Base-by-base conservation (phyloP, 495 filamentous ascomycete species). In the Penicillium herquei region DNA sequence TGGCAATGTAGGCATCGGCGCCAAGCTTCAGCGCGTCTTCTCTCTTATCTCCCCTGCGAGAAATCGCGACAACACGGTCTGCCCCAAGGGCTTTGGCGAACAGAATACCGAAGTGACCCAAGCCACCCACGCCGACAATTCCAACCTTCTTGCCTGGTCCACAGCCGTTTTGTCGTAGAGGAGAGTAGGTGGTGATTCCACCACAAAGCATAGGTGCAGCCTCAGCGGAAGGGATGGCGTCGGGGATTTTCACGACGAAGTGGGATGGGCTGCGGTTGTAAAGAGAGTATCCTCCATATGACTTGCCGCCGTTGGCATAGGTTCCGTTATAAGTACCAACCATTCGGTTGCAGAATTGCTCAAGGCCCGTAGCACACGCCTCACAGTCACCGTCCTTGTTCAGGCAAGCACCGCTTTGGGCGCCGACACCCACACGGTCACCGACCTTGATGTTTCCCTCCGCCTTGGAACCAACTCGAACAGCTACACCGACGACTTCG, bases 191-290 rank as follows among this genome's bases (percentile, higher is more conserved):
- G 0, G 91, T 95, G 18, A 91, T 78, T 51, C 92, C 92, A 55
- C 82, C 92, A 60, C 91, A 96, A 17, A 96, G 70, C 89, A 96
- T 90, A 1, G 91, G 90, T 0, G 91, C 91, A 0, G 88, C 90
- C n/a, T 81, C 69, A 12, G 75, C 79, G 9, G 72, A 78, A 16
- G 75, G 49, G 18, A 88, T 69, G 1, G 61, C 67, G 35, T 88
- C 87, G 10, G 92, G 91, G 61, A 96, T 95, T 65, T 87, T 87
- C 70, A 94, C 63, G 18, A 85, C 88, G 62, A 92, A 96, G 62
- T 88, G 82, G 3, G 80, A 78, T 8, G 89, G 87, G 0, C 77
- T 75, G 35, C 92, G 87, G 64, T 85, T 79, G 67, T 93, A 92
- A 52, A 87, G 73, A 3, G 84, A 83, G 63, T 96, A 96, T 47